Percentiles rank a stretch among this genome's conserved stretches.
phyloP scores from a whole-genome alignment of 78 protist species.

The Planoprotostelium fungivorum region DNA sequence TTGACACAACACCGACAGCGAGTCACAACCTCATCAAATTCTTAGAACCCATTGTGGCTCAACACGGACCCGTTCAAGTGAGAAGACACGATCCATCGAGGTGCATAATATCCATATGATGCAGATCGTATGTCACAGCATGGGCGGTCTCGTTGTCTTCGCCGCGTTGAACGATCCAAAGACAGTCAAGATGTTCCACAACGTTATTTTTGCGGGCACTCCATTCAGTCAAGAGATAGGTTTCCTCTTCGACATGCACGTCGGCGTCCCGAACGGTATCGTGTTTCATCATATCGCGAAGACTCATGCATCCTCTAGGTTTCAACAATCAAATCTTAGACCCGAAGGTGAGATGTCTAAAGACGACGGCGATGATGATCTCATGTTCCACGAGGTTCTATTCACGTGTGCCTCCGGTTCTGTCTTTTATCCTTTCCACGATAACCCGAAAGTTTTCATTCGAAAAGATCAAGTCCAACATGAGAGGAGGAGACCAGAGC shows the following conservation, averaged over 20 bases:
- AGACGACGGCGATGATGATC: too few species aligned
- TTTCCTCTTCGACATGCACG: not conserved
- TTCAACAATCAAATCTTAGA: not conserved
- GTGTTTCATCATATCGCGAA: too few species aligned
- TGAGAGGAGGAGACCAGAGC: not conserved
- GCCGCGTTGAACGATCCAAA: not conserved
- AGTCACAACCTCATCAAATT: not conserved
- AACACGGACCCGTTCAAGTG: not conserved
- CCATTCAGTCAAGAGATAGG: not conserved
- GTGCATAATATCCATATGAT: too few species aligned
- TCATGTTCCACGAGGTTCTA: too few species aligned
- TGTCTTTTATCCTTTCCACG: not conserved
- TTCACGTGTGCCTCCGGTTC: not conserved
- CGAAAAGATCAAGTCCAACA: not conserved
- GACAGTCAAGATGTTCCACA: not conserved
- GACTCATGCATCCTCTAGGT: not conserved
- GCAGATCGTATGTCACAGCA: not conserved
- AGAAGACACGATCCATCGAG: too few species aligned
- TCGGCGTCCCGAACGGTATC: not conserved
- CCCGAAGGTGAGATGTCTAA: too few species aligned
- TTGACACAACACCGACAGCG: not conserved
- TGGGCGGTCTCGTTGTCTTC: not conserved
- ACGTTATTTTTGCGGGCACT: not conserved
- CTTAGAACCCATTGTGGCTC: not conserved
- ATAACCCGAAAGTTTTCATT: not conserved